phyloP scores from a whole-genome alignment of 129 eudicot species.

The Sambucus nigra region DNA sequence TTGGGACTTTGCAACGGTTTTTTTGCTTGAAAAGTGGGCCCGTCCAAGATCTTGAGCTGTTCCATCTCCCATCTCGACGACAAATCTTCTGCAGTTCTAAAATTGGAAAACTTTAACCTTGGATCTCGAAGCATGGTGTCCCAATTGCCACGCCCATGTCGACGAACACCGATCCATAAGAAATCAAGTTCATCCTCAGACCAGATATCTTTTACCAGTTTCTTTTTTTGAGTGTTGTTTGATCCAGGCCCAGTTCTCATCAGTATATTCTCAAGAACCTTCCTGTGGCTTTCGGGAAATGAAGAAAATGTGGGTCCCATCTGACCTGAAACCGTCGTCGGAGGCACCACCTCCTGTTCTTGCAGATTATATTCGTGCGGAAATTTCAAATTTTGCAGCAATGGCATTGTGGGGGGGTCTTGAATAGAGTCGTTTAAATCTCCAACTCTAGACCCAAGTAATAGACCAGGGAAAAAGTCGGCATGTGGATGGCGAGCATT shows the following conservation, averaged over 20 bases:
- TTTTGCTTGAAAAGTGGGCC: slow-evolving; percentile 19
- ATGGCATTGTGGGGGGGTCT: slow-evolving; percentile 36
- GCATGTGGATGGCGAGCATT: slow-evolving; percentile 34
- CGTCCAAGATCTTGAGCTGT: slow-evolving; percentile 56
- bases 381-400: slow-evolving; percentile 53
- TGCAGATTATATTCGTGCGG: slow-evolving; percentile 38
- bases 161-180: slow-evolving; percentile 91
- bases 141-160: slow-evolving; percentile 90
- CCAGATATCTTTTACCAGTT: slow-evolving; percentile 56
- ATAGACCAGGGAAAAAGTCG: slow-evolving; percentile 52
- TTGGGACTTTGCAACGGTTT: slow-evolving; percentile 28
- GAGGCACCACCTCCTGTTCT: slow-evolving; percentile 43
- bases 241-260: slow-evolving; percentile 65
- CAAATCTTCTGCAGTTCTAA: slow-evolving; percentile 58
- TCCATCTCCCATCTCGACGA: slow-evolving; percentile 83
- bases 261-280: slow-evolving; percentile 79
- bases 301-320: slow-evolving; percentile 43
- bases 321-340: slow-evolving; percentile 44
- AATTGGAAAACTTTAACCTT: slow-evolving; percentile 59
- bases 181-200: slow-evolving; percentile 93
- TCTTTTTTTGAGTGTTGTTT: slow-evolving; percentile 34
- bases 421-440: slow-evolving; percentile 21
- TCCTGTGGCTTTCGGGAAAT: slow-evolving; percentile 75
- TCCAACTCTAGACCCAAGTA: slow-evolving; percentile 53
- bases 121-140: slow-evolving; percentile 73